phyloP scores from a whole-genome alignment of 148 eudicot genomes.

The Linanthus parryae region DNA sequence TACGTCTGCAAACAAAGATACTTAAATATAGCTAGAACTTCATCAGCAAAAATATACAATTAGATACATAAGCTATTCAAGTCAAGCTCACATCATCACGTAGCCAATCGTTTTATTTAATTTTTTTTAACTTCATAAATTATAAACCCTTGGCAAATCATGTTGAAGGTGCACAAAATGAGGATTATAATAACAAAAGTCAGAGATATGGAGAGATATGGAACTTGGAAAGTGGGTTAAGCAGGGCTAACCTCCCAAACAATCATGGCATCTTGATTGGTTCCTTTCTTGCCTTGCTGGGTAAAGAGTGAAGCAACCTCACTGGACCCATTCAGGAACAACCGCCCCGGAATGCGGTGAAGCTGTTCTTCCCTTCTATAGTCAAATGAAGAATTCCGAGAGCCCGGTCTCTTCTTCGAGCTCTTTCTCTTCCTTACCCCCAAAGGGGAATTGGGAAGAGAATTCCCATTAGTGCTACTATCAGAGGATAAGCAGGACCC shows the following conservation, averaged over 20 bases:
- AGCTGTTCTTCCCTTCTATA: slow-evolving; percentile 59
- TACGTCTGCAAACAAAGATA: no score
- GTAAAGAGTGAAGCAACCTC: slow-evolving; percentile 74
- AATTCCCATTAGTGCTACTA: slow-evolving; percentile 67
- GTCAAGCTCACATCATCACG: no score
- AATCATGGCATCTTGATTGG: slow-evolving; percentile 98
- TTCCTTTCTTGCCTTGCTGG: slow-evolving; percentile 90
- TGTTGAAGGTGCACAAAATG: no score
- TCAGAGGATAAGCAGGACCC: slow-evolving; percentile 94
- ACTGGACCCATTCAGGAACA: slow-evolving; percentile 64
- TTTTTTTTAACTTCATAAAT: no score
- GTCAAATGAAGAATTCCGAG: slow-evolving; percentile 63
- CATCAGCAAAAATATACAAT: no score
- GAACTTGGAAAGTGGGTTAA: background rate
- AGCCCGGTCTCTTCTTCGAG: slow-evolving; percentile 47
- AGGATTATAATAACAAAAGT: no score
- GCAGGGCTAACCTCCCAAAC: slow-evolving; percentile 81
- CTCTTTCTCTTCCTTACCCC: slow-evolving; percentile 51
- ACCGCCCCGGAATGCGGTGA: slow-evolving; percentile 55
- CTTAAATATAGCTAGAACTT: no score
- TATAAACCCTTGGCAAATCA: no score
- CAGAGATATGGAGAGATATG: no score
- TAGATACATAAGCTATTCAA: no score
- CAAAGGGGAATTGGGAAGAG: slow-evolving; percentile 61
- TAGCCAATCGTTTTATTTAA: no score